phyloP scores from a whole-genome alignment of 495 filamentous ascomycete species.

The Niebla homalea region DNA sequence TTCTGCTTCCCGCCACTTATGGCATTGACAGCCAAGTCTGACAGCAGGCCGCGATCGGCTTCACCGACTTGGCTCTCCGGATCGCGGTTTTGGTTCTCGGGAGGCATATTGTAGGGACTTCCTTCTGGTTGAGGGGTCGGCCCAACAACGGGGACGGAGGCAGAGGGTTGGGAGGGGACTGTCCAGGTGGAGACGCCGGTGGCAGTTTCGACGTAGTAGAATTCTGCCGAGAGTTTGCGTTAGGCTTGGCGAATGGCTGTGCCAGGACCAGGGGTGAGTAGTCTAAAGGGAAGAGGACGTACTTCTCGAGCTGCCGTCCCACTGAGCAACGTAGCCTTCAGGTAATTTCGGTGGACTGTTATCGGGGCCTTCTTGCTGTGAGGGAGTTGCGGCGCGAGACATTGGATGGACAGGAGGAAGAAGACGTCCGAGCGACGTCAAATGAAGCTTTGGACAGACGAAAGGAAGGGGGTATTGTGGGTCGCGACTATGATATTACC shows the following conservation, averaged over 20 bases:
- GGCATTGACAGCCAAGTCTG: constrained; percentile 28
- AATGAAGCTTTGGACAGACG: no score
- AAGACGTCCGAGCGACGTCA: background rate
- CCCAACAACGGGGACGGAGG: constrained; percentile 15
- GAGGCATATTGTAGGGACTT: constrained; percentile 18
- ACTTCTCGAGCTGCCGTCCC: constrained; percentile 54
- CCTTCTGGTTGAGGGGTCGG: constrained; percentile 16
- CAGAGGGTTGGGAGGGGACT: constrained; percentile 48
- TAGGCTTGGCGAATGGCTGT: background rate
- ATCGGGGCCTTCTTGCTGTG: constrained; percentile 15
- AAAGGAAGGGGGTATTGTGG: no score
- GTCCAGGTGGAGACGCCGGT: constrained; percentile 68
- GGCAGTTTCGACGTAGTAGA: constrained; percentile 68
- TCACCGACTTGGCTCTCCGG: constrained; percentile 6
- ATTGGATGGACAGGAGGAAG: constrained; percentile 4
- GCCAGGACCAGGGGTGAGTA: background rate
- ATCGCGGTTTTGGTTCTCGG: background rate
- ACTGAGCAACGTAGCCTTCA: constrained; percentile 50
- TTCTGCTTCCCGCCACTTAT: constrained; percentile 23
- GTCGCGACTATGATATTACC: no score
- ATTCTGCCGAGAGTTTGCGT: constrained; percentile 25
- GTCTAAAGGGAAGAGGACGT: background rate
- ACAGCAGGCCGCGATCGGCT: constrained; percentile 14
- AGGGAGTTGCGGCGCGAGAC: constrained; percentile 9
- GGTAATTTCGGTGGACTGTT: constrained; percentile 10